Evolutionary conservation across 495 filamentous ascomycete species (phyloP), one percentile per base, ranked within the genome.

Genomic region (Aspergillus saccharolyticus): DNA sequence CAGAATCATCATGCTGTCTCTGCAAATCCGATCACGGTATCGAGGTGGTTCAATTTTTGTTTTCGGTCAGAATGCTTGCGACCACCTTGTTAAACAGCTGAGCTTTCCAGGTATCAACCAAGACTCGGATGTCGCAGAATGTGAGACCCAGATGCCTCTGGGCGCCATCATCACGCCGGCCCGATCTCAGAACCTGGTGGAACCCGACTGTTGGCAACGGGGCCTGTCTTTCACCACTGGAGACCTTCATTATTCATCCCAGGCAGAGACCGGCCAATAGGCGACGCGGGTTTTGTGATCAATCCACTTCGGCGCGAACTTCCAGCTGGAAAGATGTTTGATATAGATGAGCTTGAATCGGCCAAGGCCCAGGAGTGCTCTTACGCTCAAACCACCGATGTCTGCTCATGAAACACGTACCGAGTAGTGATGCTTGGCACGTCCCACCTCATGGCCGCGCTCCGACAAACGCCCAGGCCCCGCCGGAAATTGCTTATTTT

Each of bases 401-500:
- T 45, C 53, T 18, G 42, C 28, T 28, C 17, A 42, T 60, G 58
- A 60, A 60, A 60, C 58, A 39, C 30, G 21, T 25, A 17, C 24
- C 39, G 24, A 15, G 46, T 43, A 59, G 53, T 25, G 33, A 22
- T 18, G 42, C 58, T 60, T 60, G 58, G 53, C 48, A 55, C 20
- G 53, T 60, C 58, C 55, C 48, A 53, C 48, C 18, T 42, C 53
- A 18, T 48, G 21, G 43, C 16, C 25, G 25, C 30, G 46, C 24
- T 46, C 47, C 50, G 47, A 52, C 21, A 51, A 58, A 46, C 53
- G 45, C 33, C 33, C 33, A 39, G 10, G 53, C 10, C 52, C 48
- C 58, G 42, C 58, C 44, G 39, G 39, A 47, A 30, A 48, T 55
- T 55, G 58, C 53, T 60, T 60, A 56, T 56, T 46, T 55, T 20